phyloP scores from a whole-genome alignment of 805 yeast genomes.

The Allodekkera sacchari region DNA sequence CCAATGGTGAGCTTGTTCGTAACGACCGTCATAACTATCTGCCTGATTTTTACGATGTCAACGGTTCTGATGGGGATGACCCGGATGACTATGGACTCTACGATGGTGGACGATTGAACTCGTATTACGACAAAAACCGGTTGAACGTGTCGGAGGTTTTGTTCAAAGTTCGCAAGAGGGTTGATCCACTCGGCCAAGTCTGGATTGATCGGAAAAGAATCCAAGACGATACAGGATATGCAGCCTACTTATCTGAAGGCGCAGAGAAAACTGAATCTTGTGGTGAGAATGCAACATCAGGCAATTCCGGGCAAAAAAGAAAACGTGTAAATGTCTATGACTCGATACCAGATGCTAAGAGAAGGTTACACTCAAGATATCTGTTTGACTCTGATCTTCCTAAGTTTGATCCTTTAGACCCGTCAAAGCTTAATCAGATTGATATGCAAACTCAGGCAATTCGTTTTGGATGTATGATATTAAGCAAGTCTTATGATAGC shows the following conservation, averaged over 20 bases:
- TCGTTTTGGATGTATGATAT: conserved; percentile 84
- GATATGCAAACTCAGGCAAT: conserved; percentile 82
- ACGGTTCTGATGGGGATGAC: conserved; percentile 16
- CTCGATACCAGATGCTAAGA: conserved; percentile 23
- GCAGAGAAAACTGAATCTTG: conserved; percentile 5
- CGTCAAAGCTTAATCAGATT: conserved; percentile 74
- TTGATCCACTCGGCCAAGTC: conserved; percentile 60
- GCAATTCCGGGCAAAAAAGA: conserved; percentile 7
- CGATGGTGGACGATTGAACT: conserved; percentile 10
- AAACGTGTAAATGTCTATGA: conserved; percentile 26
- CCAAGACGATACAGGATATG: conserved; percentile 15
- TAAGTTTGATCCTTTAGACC: conserved; percentile 55
- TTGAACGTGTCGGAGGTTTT: conserved; percentile 38
- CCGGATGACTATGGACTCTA: conserved; percentile 15
- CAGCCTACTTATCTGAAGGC: conserved; percentile 30
- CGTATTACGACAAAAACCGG: conserved; percentile 11
- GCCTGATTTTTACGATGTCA: conserved; percentile 38
- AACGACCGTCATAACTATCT: conserved; percentile 25
- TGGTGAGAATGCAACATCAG: conserved; percentile 1
- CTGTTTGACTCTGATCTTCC: conserved; percentile 38
- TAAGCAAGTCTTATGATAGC: conserved; percentile 82
- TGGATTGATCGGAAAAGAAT: conserved; percentile 68
- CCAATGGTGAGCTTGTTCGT: conserved; percentile 41
- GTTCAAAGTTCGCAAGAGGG: conserved; percentile 61
- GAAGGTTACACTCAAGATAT: conserved; percentile 41